Evolutionary conservation across 441 rosid genomes (phyloP), one percentile per base, ranked within the genome.

Genomic region (Bocquillonia castaneifolia): DNA sequence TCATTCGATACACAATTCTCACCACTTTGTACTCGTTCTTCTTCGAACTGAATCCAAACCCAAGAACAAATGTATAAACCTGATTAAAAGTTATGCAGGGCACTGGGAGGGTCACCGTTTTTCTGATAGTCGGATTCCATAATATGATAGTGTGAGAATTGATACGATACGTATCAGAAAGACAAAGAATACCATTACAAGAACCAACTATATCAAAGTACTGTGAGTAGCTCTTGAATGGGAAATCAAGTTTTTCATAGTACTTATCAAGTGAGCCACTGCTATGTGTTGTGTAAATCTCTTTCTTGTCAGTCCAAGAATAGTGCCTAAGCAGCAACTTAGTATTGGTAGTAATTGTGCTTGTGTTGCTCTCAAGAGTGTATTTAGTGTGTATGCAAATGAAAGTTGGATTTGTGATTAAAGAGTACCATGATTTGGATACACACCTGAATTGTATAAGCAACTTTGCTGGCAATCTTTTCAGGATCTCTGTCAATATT

Each of bases 401-500:
- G 75, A 73, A 73, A 60, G 14, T 7, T 28, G 80, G 65, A 39
- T 53, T 29, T 26, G 72, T 18, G 32, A 77, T 70, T 8, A 77
- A n/a, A 26, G 64, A 73, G 53, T 60, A 26, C 77, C 80, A 77
- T 34, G 59, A 67, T 73, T 77, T 77, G 69, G 72, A 70, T 3
- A 73, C 75, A 54, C 69, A 73, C 70, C 73, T 73, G 77, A 60
- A 74, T 10, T 39, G 48, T 8, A 70, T 9, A 45, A 73, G 63
- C 15, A 44, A 37, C 36, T 67, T 73, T n/a, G 70, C 69, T 0
- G 80, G 70, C 2, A 77, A 25, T 14, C 72, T 57, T 50, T 57
- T 26, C 70, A 77, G 66, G 56, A 77, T 77, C 29, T 70, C 66
- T 4, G 37, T 39, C 42, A 70, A 29, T 5, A 77, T 13, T 62